phyloP scores from a whole-genome alignment of 768 basidiomycete species.

The Rhizopogon vesiculosus region DNA sequence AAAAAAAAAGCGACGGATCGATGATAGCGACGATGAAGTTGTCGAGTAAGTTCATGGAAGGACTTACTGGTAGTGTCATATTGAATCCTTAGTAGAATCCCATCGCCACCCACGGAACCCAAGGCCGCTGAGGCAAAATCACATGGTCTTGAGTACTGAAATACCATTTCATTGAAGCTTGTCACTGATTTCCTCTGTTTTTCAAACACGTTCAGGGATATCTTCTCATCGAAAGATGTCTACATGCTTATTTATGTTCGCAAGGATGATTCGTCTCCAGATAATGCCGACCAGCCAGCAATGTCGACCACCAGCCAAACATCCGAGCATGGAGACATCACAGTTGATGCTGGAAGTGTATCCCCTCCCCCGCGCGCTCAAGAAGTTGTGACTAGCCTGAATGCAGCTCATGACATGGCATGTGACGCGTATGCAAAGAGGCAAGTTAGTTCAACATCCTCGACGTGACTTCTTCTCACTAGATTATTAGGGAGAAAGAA shows the following conservation, averaged over 20 bases:
- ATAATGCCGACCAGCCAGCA: constrained; percentile 9
- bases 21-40: constrained; percentile 56
- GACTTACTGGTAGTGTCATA: constrained; percentile 8
- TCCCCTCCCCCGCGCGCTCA: constrained; percentile 53
- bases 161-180: constrained; percentile 36
- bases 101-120: constrained; percentile 11
- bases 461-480: constrained; percentile 3
- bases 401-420: constrained; percentile 48
- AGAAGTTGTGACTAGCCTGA: constrained; percentile 49
- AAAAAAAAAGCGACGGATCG: constrained; percentile 50
- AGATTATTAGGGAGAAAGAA: constrained; percentile 35
- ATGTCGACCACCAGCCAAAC: constrained; percentile 11
- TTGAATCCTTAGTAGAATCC: constrained; percentile 13
- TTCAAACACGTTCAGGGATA: constrained; percentile 31
- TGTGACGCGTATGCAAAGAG: constrained; percentile 44
- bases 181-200: constrained; percentile 35
- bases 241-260: constrained; percentile 93
- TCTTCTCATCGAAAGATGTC: constrained; percentile 74
- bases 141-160: background rate
- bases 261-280: constrained; percentile 20
- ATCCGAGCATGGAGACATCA: background rate
- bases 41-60: constrained; percentile 21
- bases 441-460: constrained; percentile 30
- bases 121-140: constrained; percentile 12
- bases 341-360: constrained; percentile 17